Conservation (phyloP, 2,329 filamentous ascomycete genomes). For the Amauroascus niger region DNA sequence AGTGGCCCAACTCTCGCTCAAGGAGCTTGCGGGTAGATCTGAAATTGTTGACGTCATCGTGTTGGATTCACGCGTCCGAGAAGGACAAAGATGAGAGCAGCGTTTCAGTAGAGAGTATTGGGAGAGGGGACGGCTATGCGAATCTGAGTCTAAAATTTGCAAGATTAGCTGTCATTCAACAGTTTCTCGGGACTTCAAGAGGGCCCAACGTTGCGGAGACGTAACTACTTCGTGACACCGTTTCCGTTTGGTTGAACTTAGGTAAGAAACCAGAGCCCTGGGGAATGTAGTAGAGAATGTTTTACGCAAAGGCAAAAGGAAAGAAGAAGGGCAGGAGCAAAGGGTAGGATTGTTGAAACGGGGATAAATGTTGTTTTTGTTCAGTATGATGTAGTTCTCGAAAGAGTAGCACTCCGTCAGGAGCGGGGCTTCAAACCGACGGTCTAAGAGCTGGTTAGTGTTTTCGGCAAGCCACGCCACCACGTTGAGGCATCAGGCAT, state of each 20-base stretch:
- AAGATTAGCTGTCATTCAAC: background rate
- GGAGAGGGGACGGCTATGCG: background rate
- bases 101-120: background rate
- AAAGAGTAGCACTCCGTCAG: background rate
- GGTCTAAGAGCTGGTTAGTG: background rate
- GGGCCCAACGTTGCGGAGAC: background rate
- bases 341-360: background rate
- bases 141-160: background rate
- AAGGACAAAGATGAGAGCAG: background rate
- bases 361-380: background rate
- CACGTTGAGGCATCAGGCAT: background rate
- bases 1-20: conserved; percentile 41
- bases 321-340: background rate
- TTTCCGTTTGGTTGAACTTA: background rate
- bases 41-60: conserved; percentile 17
- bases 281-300: background rate
- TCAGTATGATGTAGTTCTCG: no score
- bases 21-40: conserved; percentile 24
- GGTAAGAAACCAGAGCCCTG: background rate
- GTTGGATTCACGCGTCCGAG: background rate
- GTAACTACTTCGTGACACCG: background rate
- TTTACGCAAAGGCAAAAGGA: background rate
- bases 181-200: background rate
- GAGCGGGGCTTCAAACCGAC: background rate
- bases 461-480: background rate